Conservation (phyloP, 2,329 filamentous ascomycete species). For the Calonectria hongkongensis region DNA sequence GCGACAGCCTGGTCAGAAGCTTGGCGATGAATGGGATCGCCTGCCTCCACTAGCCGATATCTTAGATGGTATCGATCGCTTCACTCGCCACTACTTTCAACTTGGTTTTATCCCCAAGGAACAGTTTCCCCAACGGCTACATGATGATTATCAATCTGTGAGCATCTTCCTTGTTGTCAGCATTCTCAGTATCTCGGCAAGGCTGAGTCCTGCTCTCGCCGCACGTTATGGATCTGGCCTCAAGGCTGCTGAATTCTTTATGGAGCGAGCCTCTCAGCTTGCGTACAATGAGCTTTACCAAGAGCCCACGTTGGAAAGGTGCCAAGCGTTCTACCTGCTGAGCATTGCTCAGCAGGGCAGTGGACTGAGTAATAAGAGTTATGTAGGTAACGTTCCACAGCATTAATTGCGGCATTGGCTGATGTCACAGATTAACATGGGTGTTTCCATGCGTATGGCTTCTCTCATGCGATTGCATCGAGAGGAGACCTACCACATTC, state of each 20-base stretch:
- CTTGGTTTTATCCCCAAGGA: conserved; percentile 75
- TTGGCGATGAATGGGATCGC: conserved; percentile 67
- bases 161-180: conserved; percentile 73
- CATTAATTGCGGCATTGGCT: background rate
- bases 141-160: conserved; percentile 67
- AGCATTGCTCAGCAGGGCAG: conserved; percentile 76
- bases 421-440: conserved; percentile 70
- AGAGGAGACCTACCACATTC: conserved; percentile 71
- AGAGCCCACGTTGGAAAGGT: conserved; percentile 72
- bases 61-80: conserved; percentile 71
- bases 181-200: conserved; percentile 74
- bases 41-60: conserved; percentile 70
- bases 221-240: conserved; percentile 70
- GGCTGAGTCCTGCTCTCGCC: conserved; percentile 70
- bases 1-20: conserved; percentile 44
- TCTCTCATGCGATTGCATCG: conserved; percentile 72
- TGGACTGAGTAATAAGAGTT: conserved; percentile 71
- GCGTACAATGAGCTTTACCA: conserved; percentile 71
- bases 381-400: conserved; percentile 62
- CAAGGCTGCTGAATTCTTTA: conserved; percentile 72
- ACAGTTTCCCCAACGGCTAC: conserved; percentile 68
- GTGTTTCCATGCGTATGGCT: conserved; percentile 74
- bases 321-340: conserved; percentile 75
- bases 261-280: conserved; percentile 68
- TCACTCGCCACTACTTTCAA: conserved; percentile 75